Base-by-base conservation (phyloP, 169 alveolate genomes). In the Eimeria acervulina region DNA sequence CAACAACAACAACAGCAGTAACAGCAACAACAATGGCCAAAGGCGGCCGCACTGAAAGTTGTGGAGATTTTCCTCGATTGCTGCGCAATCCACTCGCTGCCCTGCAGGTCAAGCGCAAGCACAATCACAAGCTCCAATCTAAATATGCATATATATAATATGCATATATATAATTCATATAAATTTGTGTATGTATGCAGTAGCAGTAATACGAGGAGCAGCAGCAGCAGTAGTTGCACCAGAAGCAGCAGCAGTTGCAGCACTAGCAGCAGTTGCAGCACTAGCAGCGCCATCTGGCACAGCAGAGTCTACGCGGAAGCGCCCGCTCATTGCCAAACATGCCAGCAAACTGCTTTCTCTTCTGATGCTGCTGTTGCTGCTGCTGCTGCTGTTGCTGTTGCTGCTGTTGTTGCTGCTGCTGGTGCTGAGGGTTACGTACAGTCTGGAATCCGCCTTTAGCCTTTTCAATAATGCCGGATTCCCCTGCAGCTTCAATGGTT, bases 61-160 rank as follows among this genome's bases (percentile, higher is more conserved):
- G 68, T 76, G 33, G 95, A 66, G 90, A 92, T 13, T 44, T 78
- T 68, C 55, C 68, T 52, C 63, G 92, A 61, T 70, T 92, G 85
- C 81, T 92, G 95, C 8, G 95, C 95, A 8, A 92, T 92, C 95
- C 95, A 92, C 61, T 92, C 95, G 61, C 95, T 68, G 0, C 95
- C 95, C 95, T 92, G 91, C 28, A 85, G 44, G 66, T 33, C 10
- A 7, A 31, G 12, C n/a, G 51, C 19, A 72, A 28, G 10, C 40
- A 76, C 28, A 38, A 72, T n/a, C 51, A 28, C 21, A 21, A 23
- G 21, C 10, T 36, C 21, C 84, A 76, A 76, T 55, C 15, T 55
- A 55, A 55, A 19, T 19, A 55, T 7, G 5, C 15, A 55, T 55
- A 55, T 55, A 19, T 55, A 47, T 47, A n/a, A 47, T 47, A 47